A percentile compares a stretch with the other conserved stretches of the same genome.
Evolutionary conservation across 352 stramenopile genomes (phyloP).

Genomic region (Blastocystis hominis): DNA sequence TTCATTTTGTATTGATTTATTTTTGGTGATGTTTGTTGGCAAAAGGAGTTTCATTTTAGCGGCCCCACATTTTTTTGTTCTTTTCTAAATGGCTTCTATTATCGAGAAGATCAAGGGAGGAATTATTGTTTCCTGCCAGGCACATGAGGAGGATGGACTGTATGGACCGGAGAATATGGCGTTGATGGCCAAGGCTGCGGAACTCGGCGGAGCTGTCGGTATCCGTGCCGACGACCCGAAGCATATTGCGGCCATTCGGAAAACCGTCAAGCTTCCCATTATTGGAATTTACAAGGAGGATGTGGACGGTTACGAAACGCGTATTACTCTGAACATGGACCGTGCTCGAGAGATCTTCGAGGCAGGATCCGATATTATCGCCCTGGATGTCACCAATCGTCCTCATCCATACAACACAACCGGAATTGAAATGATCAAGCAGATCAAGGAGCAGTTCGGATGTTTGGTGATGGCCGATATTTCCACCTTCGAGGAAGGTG

Average conservation of each 20-base stretch:
- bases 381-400: slow-evolving; percentile 52
- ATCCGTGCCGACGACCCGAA: slow-evolving; percentile 57
- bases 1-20: not conserved
- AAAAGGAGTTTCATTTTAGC: not conserved
- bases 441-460: slow-evolving; percentile 56
- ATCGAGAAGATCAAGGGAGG: slow-evolving; percentile 46
- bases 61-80: not conserved
- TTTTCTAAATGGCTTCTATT: slow-evolving; percentile 40
- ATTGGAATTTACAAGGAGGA: slow-evolving; percentile 59
- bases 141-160: slow-evolving; percentile 52
- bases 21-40: not conserved
- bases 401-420: slow-evolving; percentile 51
- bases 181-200: slow-evolving; percentile 56
- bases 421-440: slow-evolving; percentile 57
- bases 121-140: slow-evolving; percentile 56
- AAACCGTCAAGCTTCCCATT: slow-evolving; percentile 55
- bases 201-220: slow-evolving; percentile 44
- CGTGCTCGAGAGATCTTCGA: slow-evolving; percentile 33
- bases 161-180: slow-evolving; percentile 58
- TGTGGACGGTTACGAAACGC: slow-evolving; percentile 46
- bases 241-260: slow-evolving; percentile 48
- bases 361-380: slow-evolving; percentile 43
- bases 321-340: slow-evolving; percentile 58
- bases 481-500: slow-evolving; percentile 56
- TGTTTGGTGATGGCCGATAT: slow-evolving; percentile 57